A percentile compares a stretch with the other conserved stretches of the same genome.
Conservation (phyloP, 1,284 basidiomycete species). For the Hortiboletus rubellus region DNA sequence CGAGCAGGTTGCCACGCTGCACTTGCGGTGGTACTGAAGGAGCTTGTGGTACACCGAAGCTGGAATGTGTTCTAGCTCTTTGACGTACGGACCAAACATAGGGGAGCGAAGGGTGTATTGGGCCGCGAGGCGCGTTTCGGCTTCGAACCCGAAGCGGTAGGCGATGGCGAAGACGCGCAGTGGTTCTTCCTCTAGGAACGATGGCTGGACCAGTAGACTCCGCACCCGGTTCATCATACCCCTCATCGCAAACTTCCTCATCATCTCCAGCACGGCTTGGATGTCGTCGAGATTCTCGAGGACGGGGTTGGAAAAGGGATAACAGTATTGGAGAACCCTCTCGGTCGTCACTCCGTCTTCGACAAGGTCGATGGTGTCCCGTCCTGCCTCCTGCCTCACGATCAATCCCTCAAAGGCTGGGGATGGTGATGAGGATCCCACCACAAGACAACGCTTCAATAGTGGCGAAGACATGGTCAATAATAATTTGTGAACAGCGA, state of each 20-base stretch:
- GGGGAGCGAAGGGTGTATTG: slow-evolving; percentile 32
- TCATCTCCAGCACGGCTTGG: slow-evolving; percentile 35
- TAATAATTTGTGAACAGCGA: slow-evolving; percentile 36
- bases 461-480: slow-evolving; percentile 33
- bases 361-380: slow-evolving; percentile 29
- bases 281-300: slow-evolving; percentile 35
- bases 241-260: slow-evolving; percentile 36
- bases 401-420: slow-evolving; percentile 29
- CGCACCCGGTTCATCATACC: slow-evolving; percentile 34
- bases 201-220: slow-evolving; percentile 19
- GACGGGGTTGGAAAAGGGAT: slow-evolving; percentile 31
- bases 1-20: slow-evolving; percentile 32
- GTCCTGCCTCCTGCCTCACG: slow-evolving; percentile 25
- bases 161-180: slow-evolving; percentile 37
- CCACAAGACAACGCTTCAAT: slow-evolving; percentile 26
- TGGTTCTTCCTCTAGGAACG: slow-evolving; percentile 32
- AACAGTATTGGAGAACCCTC: slow-evolving; percentile 35
- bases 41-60: slow-evolving; percentile 38
- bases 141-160: slow-evolving; percentile 32
- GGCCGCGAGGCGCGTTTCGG: slow-evolving; percentile 31
- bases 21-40: slow-evolving; percentile 38
- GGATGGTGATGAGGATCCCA: slow-evolving; percentile 31
- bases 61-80: slow-evolving; percentile 36
- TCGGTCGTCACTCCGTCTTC: slow-evolving; percentile 34
- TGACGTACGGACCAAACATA: slow-evolving; percentile 37